These are phyloP conservation scores for Penicillium egyptiacum DNA, from an alignment of 495 filamentous ascomycete genomes.

Conservation along the genomic window DNA sequence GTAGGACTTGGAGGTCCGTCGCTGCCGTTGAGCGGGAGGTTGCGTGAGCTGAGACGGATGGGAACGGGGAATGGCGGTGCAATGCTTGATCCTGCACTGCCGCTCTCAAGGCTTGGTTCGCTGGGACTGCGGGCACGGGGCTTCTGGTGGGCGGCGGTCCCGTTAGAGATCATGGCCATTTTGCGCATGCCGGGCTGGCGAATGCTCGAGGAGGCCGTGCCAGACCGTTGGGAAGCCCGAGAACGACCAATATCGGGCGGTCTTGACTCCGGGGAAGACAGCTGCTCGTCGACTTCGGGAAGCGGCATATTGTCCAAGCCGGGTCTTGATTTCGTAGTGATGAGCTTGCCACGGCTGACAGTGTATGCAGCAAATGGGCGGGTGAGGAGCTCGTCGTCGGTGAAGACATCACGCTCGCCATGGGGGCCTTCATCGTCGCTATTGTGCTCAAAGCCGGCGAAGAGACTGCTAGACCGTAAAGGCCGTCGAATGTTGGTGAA, in stretches of 20 bases:
- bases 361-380: constrained; percentile 48
- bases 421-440: constrained; percentile 49
- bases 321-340: constrained; percentile 36
- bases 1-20: constrained; percentile 82
- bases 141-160: constrained; percentile 65
- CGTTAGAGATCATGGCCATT: constrained; percentile 74
- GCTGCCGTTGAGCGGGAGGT: constrained; percentile 66
- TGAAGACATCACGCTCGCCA: constrained; percentile 47
- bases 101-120: constrained; percentile 57
- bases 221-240: constrained; percentile 23
- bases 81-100: constrained; percentile 45
- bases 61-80: constrained; percentile 88
- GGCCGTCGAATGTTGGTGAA: constrained; percentile 64
- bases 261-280: constrained; percentile 34
- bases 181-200: constrained; percentile 58
- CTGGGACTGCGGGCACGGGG: constrained; percentile 73
- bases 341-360: constrained; percentile 43
- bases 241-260: constrained; percentile 27
- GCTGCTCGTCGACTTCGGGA: constrained; percentile 44
- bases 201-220: constrained; percentile 23
- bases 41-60: constrained; percentile 80
- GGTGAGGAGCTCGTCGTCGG: constrained; percentile 46
- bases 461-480: constrained; percentile 76
- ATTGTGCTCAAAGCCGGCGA: constrained; percentile 74
- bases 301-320: constrained; percentile 38